A percentile compares a stretch with the other conserved stretches of the same genome.
phyloP scores from a whole-genome alignment of 441 rosid genomes.

The Gossypium schwendimanii region DNA sequence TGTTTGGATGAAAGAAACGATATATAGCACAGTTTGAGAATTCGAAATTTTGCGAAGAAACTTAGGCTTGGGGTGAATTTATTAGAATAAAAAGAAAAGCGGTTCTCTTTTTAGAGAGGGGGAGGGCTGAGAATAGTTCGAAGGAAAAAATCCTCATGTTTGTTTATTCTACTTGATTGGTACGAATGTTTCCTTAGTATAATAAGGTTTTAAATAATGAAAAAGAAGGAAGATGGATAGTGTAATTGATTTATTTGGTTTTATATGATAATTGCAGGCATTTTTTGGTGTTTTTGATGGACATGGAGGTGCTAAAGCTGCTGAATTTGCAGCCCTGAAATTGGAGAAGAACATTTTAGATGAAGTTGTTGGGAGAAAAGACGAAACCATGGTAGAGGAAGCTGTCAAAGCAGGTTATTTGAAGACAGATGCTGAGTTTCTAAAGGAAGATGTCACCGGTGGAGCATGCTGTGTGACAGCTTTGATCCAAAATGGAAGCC shows the following conservation, averaged over 20 bases:
- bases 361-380: conserved; percentile 24
- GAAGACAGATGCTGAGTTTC: conserved; percentile 46
- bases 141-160: not conserved
- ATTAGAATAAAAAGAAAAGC: not conserved
- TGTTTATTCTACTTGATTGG: not conserved
- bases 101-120: not conserved
- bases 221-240: not conserved
- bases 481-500: conserved; percentile 36
- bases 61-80: not conserved
- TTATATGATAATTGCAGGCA: conserved; percentile 30
- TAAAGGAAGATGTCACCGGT: conserved; percentile 36
- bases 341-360: conserved; percentile 43
- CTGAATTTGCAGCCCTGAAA: conserved; percentile 57
- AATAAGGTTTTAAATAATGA: not conserved
- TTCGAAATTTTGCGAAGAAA: not conserved
- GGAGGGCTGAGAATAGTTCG: not conserved
- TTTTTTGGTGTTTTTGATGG: conserved; percentile 71
- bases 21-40: no score
- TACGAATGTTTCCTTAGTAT: not conserved
- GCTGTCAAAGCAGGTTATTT: conserved; percentile 54
- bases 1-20: no score
- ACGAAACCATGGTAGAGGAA: conserved; percentile 21
- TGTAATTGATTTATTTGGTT: not conserved
- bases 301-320: conserved; percentile 66
- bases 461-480: conserved; percentile 75